Base-by-base conservation (phyloP, 192 early-diverging fungal species). In the Rhizophlyctis rosea region DNA sequence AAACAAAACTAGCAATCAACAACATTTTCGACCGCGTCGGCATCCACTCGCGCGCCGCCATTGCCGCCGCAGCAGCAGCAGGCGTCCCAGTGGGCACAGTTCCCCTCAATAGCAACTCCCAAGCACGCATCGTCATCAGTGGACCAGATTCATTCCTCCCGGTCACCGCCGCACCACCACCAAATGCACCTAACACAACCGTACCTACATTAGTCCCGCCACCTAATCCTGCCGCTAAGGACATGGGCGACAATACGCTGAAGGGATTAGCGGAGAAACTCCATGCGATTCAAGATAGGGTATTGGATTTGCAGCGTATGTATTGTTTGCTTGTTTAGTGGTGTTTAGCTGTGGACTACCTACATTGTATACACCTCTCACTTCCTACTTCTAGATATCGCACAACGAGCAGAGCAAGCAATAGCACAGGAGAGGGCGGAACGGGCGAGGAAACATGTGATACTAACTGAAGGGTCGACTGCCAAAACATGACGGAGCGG, bases 1-100 rank as follows among this genome's bases (percentile, higher is more conserved):
- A 81, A 51, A 76, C 80, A 3, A 85, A 85, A 50, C 66, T 85
- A 9, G 83, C 83, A n/a, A 85, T 85, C 34, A 73, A 80, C 72
- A 80, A 85, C 65, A 73, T 85, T 48, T 81, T 64, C 55, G 78
- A 83, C 34, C 74, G 81, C 7, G 60, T 81, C 4, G 23, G 33
- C 11, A 34, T 68, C 5, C 61, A 62, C 23, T 48, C 59, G n/a
- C 57, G 16, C 3, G 47, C 55, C 3, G 36, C 28, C 25, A n/a
- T 34, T 13, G 25, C 50, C 2, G 21, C 11, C 23, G 25, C 49
- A 4, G 25, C 14, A 3, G 24, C 28, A 33, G 27, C 29, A 32
- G 57, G 27, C 48, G 32, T 28, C 36, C 63, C 67, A 57, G 36
- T 23, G 24, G 51, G 31, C 28, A 27, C 21, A 27, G 34, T 16